Evolutionary conservation across 306 rosid genomes (phyloP).

Genomic region (Datisca glomerata): DNA sequence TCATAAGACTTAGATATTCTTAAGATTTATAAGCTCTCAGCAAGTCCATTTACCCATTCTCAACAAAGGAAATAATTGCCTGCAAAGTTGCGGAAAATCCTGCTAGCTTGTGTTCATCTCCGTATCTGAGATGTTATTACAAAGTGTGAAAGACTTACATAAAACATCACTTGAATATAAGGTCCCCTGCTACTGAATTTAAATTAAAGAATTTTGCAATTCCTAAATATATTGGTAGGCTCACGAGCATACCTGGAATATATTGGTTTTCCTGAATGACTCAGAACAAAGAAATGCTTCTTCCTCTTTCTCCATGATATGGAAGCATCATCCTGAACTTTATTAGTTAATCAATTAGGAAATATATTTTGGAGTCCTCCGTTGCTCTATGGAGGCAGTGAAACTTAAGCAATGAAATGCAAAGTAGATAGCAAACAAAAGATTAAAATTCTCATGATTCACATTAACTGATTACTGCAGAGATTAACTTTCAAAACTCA

Average conservation of each 20-base stretch:
- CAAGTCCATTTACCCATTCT: slow-evolving; percentile 54
- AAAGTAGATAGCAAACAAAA: too few relatives aligned
- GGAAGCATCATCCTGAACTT: slow-evolving; percentile 94
- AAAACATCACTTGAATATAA: too few relatives aligned
- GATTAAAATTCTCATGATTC: too few relatives aligned
- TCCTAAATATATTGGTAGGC: too few relatives aligned
- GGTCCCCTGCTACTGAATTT: too few relatives aligned
- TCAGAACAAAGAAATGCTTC: slow-evolving; percentile 77
- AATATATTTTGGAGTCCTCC: slow-evolving; percentile 18
- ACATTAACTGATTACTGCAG: too few relatives aligned
- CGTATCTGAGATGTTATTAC: slow-evolving; percentile 41
- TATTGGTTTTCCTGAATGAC: slow-evolving; percentile 93
- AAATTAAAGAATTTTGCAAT: too few relatives aligned
- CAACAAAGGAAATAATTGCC: slow-evolving; percentile 91
- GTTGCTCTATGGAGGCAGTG: too few relatives aligned
- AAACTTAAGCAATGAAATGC: neutral
- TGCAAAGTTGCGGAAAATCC: slow-evolving; percentile 97
- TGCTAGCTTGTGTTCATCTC: slow-evolving; percentile 93
- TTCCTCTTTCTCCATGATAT: slow-evolving; percentile 92
- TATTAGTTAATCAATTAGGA: slow-evolving; percentile 36
- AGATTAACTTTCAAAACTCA: too few relatives aligned
- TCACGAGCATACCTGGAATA: slow-evolving; percentile 78
- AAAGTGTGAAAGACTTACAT: slow-evolving; percentile 17
- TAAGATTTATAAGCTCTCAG: slow-evolving; percentile 9
- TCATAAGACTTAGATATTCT: slow-evolving; percentile 1